Evolutionary conservation across 2,329 filamentous ascomycete genomes (phyloP), one percentile per base, ranked within the genome.

Genomic region (Ceratocystis papillata): DNA sequence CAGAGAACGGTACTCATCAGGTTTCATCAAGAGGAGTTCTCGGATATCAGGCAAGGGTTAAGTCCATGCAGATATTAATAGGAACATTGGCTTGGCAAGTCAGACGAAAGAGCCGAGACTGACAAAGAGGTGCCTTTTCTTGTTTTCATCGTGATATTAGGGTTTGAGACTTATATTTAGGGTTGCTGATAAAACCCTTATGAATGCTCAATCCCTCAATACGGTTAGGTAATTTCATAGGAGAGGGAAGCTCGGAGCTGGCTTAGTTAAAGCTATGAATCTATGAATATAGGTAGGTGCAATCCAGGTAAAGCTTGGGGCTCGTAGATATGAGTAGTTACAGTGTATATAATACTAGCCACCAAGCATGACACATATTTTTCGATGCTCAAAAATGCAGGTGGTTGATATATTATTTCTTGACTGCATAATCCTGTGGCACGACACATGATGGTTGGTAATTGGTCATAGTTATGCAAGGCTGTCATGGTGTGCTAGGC

Each of bases 1-100:
- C 53, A 30, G 25, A 57, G 53, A 22, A 33, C 22, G 12, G 22
- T 28, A 30, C 25, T 57, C 15, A 17, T 30, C 25, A 30, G 30
- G 53, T 57, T 57, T 57, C 53, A 57, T 57, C 53, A 30, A 57
- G 53, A 33, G 25, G 22, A 30, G 28, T 57, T n/a, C 22, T 57
- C 8, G 15, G 6, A 30, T 57, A n/a, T 57, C 25, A 57, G 50
- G 30, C 53, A 57, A 57, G 20, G 25, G 12, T 28, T 3, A 17
- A 22, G 8, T 30, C 28, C 5, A 57, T 28, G 22, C 15, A 30
- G 28, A 57, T 57, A 30, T 17, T 30, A 57, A 57, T 33, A 28
- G 22, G 15, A 57, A 33, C 53, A 57, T 57, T 25, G n/a, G 2
- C 17, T 12, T 20, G 20, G 50, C 50, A 28, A 55, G 22, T 53